Base-by-base conservation (phyloP, 73 alveolate species). In the Stentor roeselii region DNA sequence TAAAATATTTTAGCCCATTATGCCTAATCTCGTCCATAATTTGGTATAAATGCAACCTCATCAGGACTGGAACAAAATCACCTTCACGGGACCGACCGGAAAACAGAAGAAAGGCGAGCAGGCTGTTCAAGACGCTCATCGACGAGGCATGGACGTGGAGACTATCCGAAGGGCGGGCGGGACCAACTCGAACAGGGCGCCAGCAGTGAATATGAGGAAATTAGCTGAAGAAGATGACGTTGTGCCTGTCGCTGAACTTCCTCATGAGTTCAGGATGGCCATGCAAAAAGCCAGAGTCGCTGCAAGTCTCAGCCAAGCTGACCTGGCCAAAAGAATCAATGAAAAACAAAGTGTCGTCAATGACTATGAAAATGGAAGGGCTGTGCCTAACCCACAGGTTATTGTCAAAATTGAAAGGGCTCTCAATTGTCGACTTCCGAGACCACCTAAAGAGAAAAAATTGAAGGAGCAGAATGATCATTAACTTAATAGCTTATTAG, bases 291-390 rank as follows among this genome's bases (percentile, higher is more conserved):
- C 99, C 14, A 90, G 99, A 88, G 60, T 60, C 67, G 96, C 90
- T 59, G 89, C 89, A 74, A 93, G 94, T 75, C 85, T 92, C 91
- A 90, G 97, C 39, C 95, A 95, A 84, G 98, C 93, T 37, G 93
- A 95, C 84, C 86, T 95, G 42, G 99, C 99, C 59, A 92, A 94
- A 78, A 95, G 96, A 60, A 78, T 94, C 84, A 93, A 92, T 86
- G 99, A 94, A 87, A 95, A 95, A 89, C 85, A 91, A 3, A 75
- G 94, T n/a, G 91, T 80, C 41, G 89, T 95, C 75, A 88, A 84
- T 59, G 99, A 93, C 59, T 85, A 91, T 42, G 99, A 95, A 88
- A 83, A 82, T 82, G 98, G 95, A 0, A 87, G 89, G 34, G 98
- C 98, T 39, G 89, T 83, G 40, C 95, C 96, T 83, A 86, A 95